Percentiles rank a stretch among this genome's conserved stretches.
phyloP scores from a whole-genome alignment of 176 grass and related monocot genomes.

The Urochloa ruziziensis region DNA sequence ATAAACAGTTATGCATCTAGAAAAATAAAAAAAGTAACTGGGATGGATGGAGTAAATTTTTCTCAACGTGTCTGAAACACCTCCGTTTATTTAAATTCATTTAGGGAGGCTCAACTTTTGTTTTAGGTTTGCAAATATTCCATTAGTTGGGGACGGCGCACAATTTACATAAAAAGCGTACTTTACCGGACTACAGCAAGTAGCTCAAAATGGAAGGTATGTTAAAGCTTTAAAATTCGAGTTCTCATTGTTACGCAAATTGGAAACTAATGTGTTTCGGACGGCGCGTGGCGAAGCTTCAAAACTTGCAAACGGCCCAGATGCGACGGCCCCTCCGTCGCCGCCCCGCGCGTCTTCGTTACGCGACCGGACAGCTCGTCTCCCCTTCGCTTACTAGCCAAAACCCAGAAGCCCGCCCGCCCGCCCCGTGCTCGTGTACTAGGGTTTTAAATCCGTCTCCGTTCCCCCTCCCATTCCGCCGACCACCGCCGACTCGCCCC shows the following conservation, averaged over 20 bases:
- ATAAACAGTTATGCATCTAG: too few relatives aligned
- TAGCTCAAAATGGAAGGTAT: neutral
- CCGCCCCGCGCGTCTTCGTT: neutral
- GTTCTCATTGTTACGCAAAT: neutral
- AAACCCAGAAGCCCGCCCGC: conserved; percentile 43
- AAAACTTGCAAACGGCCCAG: conserved; percentile 29
- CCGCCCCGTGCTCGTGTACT: conserved; percentile 25
- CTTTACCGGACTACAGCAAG: too few relatives aligned
- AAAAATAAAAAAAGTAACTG: too few relatives aligned
- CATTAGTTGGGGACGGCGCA: neutral
- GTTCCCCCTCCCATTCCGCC: conserved; percentile 18
- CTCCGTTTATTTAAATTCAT: neutral
- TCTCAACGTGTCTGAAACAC: neutral
- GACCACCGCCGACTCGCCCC: conserved; percentile 8
- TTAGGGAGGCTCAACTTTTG: neutral
- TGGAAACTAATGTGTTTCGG: neutral
- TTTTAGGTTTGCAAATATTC: neutral
- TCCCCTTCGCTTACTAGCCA: neutral
- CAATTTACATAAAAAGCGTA: too few relatives aligned
- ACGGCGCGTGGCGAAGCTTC: conserved; percentile 21
- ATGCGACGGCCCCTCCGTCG: neutral
- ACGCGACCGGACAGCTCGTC: neutral
- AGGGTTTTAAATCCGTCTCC: conserved; percentile 43
- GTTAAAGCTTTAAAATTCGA: neutral
- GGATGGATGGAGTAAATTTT: too few relatives aligned